Evolutionary conservation across 106 monocot species (phyloP).

Genomic region (Gastrodia elata): DNA sequence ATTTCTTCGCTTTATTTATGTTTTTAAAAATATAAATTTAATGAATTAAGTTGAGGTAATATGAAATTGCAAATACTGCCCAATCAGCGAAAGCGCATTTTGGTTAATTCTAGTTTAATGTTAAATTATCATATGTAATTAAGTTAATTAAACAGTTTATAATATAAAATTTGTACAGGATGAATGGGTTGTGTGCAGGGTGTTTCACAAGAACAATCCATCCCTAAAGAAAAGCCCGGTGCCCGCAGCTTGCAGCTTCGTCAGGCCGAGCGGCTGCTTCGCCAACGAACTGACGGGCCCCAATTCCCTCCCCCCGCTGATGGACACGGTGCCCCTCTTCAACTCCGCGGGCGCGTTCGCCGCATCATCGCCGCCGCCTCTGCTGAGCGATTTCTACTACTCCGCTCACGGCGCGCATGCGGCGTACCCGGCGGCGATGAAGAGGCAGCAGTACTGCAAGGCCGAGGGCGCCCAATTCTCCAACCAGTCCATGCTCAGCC

Average conservation of each 20-base stretch:
- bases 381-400: neutral
- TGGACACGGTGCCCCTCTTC: conserved; percentile 23
- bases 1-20: no score
- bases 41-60: no score
- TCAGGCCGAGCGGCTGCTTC: neutral
- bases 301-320: conserved; percentile 29
- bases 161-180: no score
- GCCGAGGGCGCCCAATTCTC: conserved; percentile 51
- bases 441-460: conserved; percentile 31
- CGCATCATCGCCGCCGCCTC: neutral
- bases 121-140: neutral
- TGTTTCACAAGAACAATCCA: conserved; percentile 46
- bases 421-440: neutral
- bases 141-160: neutral
- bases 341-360: no score
- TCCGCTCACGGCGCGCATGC: neutral
- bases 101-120: neutral
- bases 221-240: conserved; percentile 24
- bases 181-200: conserved; percentile 69
- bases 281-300: conserved; percentile 16
- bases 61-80: no score
- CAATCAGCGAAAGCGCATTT: no score
- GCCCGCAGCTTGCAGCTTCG: conserved; percentile 11
- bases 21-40: no score
- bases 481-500: conserved; percentile 47